These are phyloP conservation scores for Colletotrichum spinosum DNA, from an alignment of 2,329 filamentous ascomycete species.

Conservation along the genomic window DNA sequence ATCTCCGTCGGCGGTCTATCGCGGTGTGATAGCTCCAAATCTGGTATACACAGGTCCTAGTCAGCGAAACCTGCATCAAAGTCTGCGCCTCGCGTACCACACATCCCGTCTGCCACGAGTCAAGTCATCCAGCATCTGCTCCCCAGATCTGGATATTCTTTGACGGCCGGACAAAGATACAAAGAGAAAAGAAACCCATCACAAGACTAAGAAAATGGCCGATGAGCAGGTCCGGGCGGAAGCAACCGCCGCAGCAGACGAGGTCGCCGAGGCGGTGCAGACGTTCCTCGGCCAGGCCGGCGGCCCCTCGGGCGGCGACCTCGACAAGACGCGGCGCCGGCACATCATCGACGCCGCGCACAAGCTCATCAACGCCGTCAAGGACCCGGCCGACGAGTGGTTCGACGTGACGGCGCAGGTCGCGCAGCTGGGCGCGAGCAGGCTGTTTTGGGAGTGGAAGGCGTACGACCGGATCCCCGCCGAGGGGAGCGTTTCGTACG, in stretches of 20 bases:
- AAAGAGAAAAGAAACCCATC: not conserved
- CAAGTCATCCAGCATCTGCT: no score
- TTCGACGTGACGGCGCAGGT: constrained; percentile 26
- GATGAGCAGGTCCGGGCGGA: constrained; percentile 19
- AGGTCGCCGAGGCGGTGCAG: constrained; percentile 24
- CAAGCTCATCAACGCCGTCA: constrained; percentile 19
- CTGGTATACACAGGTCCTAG: no score
- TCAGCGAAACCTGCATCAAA: no score
- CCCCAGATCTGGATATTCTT: no score
- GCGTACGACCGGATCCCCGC: constrained; percentile 48
- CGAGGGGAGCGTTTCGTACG: constrained; percentile 44
- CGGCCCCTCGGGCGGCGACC: constrained; percentile 9
- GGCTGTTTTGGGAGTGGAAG: constrained; percentile 48
- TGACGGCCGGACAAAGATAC: no score
- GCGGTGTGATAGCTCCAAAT: no score
- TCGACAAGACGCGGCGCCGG: constrained; percentile 25
- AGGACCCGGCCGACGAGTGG: constrained; percentile 31
- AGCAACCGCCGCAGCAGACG: constrained; percentile 24
- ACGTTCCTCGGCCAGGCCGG: constrained; percentile 10
- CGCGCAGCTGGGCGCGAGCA: constrained; percentile 26
- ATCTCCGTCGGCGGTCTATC: no score
- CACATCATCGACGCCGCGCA: constrained; percentile 32
- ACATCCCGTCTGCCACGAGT: no score
- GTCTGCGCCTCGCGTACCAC: no score
- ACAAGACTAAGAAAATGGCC: no score